A percentile compares a stretch with the other conserved stretches of the same genome.
Conservation (phyloP, 2,329 filamentous ascomycete genomes). For the Clonostachys chloroleuca region DNA sequence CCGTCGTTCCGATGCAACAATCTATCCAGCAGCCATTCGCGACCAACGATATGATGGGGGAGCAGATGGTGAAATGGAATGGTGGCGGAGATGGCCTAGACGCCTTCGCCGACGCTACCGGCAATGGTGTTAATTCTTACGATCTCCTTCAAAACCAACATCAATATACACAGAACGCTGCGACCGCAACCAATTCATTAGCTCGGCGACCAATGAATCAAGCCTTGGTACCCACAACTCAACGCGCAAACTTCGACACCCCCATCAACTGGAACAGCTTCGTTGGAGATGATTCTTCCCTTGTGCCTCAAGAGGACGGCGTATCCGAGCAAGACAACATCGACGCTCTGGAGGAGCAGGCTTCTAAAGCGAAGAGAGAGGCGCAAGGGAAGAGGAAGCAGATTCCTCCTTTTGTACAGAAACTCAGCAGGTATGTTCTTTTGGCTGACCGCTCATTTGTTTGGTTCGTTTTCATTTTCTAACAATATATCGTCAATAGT, state of each 20-base stretch:
- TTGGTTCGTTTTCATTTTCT: neutral
- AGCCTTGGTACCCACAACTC: slow-evolving; percentile 38
- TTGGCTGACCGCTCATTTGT: neutral
- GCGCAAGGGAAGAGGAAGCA: slow-evolving; percentile 88
- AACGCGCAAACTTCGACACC: slow-evolving; percentile 28
- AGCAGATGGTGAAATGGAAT: slow-evolving; percentile 42
- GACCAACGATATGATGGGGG: slow-evolving; percentile 15
- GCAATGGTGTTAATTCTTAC: slow-evolving; percentile 27
- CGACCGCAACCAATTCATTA: slow-evolving; percentile 41
- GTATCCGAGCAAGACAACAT: slow-evolving; percentile 62
- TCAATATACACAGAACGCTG: slow-evolving; percentile 20
- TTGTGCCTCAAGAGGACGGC: slow-evolving; percentile 27
- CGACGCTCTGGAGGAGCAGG: slow-evolving; percentile 74
- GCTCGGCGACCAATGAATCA: slow-evolving; percentile 48
- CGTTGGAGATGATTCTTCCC: slow-evolving; percentile 14
- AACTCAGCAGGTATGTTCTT: slow-evolving; percentile 79
- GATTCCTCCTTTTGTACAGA: slow-evolving; percentile 96
- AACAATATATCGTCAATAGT: slow-evolving; percentile 36
- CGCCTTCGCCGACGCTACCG: slow-evolving; percentile 27
- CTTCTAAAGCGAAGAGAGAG: slow-evolving; percentile 78
- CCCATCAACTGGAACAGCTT: slow-evolving; percentile 4
- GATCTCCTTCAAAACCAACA: slow-evolving; percentile 29
- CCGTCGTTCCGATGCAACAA: slow-evolving; percentile 27
- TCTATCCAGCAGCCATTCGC: no score
- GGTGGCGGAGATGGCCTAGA: slow-evolving; percentile 23